Evolutionary conservation across 495 filamentous ascomycete genomes (phyloP).

Genomic region (Xylaria bambusicola): DNA sequence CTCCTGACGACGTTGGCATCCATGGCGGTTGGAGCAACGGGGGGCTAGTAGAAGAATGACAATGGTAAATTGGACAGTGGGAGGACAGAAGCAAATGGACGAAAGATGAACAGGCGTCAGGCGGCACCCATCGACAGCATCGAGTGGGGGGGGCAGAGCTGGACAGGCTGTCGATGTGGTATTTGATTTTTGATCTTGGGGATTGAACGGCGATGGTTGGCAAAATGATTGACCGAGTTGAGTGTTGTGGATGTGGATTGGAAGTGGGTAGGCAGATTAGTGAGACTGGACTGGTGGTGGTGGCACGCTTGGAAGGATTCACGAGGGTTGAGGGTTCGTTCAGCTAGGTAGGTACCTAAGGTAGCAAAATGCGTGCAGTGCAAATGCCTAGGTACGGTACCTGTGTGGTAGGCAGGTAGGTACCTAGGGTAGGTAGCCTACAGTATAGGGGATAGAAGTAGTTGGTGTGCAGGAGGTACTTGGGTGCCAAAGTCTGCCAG

Average conservation of each 20-base stretch:
- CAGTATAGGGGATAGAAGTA: no score
- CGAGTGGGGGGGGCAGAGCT: slow-evolving; percentile 4
- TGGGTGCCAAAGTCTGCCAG: no score
- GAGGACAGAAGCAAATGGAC: slow-evolving; percentile 2
- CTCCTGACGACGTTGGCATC: slow-evolving; percentile 82
- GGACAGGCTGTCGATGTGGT: not conserved
- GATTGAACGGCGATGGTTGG: slow-evolving; percentile 11
- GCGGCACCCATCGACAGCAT: slow-evolving; percentile 16
- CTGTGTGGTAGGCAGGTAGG: no score
- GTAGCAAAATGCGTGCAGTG: not conserved
- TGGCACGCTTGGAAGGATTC: slow-evolving; percentile 2
- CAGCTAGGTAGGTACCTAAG: slow-evolving; percentile 20
- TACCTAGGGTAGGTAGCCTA: no score
- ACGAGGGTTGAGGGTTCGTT: slow-evolving; percentile 10
- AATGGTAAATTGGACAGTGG: no score
- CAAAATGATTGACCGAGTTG: slow-evolving; percentile 8
- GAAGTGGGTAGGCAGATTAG: slow-evolving; percentile 1
- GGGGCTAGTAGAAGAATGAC: not conserved
- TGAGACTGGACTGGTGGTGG: no score
- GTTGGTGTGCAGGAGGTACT: no score
- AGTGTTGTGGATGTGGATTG: slow-evolving; percentile 18
- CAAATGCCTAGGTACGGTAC: slow-evolving; percentile 7
- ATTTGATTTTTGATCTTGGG: no score
- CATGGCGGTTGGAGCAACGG: slow-evolving; percentile 56
- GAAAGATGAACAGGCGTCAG: slow-evolving; percentile 15